Percentiles rank a stretch among this genome's conserved stretches.
Conservation (phyloP, 2,329 filamentous ascomycete genomes). For the Colletotrichum echinochloae region DNA sequence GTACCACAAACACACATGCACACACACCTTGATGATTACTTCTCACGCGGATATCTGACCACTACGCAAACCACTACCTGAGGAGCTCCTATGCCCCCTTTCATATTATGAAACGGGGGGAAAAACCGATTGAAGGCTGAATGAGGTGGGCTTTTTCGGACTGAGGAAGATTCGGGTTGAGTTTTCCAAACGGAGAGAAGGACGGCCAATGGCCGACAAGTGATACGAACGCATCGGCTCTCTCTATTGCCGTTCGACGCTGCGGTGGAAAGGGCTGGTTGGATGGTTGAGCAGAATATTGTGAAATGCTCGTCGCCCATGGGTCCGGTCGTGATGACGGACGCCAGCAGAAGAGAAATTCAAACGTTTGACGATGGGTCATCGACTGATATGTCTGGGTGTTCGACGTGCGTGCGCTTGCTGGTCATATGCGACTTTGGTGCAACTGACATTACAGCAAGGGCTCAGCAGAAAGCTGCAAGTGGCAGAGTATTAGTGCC, state of each 20-base stretch:
- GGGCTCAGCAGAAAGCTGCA: background rate
- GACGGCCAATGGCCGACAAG: constrained; percentile 12
- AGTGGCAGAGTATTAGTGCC: background rate
- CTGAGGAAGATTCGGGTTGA: background rate
- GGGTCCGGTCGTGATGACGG: constrained; percentile 23
- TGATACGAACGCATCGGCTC: constrained; percentile 13
- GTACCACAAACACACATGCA: background rate
- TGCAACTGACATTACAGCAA: background rate
- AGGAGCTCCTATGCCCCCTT: background rate
- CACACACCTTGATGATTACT: background rate
- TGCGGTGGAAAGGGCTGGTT: constrained; percentile 41
- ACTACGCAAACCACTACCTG: background rate
- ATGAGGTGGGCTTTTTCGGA: constrained; percentile 37
- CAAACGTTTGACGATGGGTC: background rate
- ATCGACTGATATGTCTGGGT: background rate
- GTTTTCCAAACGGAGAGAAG: constrained; percentile 40
- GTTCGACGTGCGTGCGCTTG: background rate
- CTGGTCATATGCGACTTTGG: background rate
- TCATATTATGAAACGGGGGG: constrained; percentile 15
- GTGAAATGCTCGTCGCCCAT: constrained; percentile 65
- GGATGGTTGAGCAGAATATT: constrained; percentile 67
- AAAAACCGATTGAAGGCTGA: constrained; percentile 37
- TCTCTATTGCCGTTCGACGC: constrained; percentile 23
- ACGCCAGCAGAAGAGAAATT: constrained; percentile 37
- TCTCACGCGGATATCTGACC: background rate